Conservation (phyloP, 2,329 filamentous ascomycete species). For the Pezicula rhizophila region DNA sequence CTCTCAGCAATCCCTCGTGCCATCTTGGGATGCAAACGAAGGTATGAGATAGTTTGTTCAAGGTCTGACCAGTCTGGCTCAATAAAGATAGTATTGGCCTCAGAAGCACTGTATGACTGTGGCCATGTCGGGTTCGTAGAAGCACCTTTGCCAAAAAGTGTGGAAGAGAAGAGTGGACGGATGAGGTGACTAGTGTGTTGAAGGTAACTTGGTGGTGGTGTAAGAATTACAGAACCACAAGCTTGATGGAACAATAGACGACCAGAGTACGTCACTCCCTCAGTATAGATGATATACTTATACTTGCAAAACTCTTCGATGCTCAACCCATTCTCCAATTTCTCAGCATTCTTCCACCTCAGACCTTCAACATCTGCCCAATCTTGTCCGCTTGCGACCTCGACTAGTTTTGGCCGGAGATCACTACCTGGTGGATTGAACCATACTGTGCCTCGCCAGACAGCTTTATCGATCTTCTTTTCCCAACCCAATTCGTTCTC, state of each 20-base stretch:
- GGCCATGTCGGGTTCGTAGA: constrained; percentile 33
- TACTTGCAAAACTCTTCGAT: constrained; percentile 47
- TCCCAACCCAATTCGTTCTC: constrained; percentile 27
- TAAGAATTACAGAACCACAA: constrained; percentile 41
- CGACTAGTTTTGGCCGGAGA: constrained; percentile 17
- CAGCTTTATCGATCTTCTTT: constrained; percentile 35
- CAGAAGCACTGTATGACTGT: constrained; percentile 23
- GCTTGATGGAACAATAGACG: constrained; percentile 46
- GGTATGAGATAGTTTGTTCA: constrained; percentile 38
- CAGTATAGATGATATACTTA: constrained; percentile 46
- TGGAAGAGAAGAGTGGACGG: constrained; percentile 36
- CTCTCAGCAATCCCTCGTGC: constrained; percentile 41
- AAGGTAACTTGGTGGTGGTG: constrained; percentile 41
- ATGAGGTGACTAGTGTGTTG: constrained; percentile 45
- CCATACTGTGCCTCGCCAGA: constrained; percentile 47
- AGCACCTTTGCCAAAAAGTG: constrained; percentile 6
- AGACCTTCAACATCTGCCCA: constrained; percentile 46
- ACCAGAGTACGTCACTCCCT: constrained; percentile 48
- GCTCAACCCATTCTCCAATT: constrained; percentile 39
- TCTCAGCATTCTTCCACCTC: constrained; percentile 17
- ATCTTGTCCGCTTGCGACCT: constrained; percentile 22
- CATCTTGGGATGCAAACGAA: constrained; percentile 36
- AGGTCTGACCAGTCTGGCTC: constrained; percentile 46
- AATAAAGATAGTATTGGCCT: constrained; percentile 46
- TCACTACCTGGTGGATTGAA: constrained; percentile 32